Evolutionary conservation across 1,284 basidiomycete genomes (phyloP), one percentile per base, ranked within the genome.

Genomic region (Ceratobasidium papillatum): DNA sequence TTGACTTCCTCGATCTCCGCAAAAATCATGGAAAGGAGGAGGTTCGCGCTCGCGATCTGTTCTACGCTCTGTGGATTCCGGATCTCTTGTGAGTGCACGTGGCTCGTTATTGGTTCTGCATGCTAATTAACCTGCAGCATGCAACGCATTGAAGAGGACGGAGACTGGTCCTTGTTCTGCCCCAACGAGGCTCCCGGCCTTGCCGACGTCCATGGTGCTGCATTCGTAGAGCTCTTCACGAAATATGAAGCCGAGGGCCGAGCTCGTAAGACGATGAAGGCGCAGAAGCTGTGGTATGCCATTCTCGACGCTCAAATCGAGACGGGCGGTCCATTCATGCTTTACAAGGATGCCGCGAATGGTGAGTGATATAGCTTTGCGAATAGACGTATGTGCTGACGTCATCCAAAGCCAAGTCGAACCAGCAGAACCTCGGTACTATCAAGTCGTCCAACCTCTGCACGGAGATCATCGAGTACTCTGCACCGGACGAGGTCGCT

Each of bases 1-100:
- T 99, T 79, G 97, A 99, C 78, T 99, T 99, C 87, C 88, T 99
- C 78, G 97, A 99, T 82, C 88, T 99, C 59, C 90, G 98, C 80
- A 99, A 99, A 89, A 99, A 99, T 83, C 98, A 99, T 80, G 98
- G 98, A 75, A 99, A 99, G 84, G 98, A 99, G 84, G 97, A 99
- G 84, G 91, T 92, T 71, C 94, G 98, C 78, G 98, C 98, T 36
- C 91, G 98, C 73, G 98, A 99, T 82, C 86, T 99, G 30, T 99
- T 99, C 88, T 98, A 98, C 82, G 98, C 97, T 0, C 90, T 99
- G 56, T 99, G 98, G 97, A 93, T 99, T 78, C 90, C 95, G 47
- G 96, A 99, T 84, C 91, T 99, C 72, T 99, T 99, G 93, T 94
- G 79, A 80, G 92, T 86, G 1, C 61, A 47, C 32, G 17, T 65